These are phyloP conservation scores for Neurospora africana DNA, from an alignment of 495 filamentous ascomycete genomes.

Conservation along the genomic window DNA sequence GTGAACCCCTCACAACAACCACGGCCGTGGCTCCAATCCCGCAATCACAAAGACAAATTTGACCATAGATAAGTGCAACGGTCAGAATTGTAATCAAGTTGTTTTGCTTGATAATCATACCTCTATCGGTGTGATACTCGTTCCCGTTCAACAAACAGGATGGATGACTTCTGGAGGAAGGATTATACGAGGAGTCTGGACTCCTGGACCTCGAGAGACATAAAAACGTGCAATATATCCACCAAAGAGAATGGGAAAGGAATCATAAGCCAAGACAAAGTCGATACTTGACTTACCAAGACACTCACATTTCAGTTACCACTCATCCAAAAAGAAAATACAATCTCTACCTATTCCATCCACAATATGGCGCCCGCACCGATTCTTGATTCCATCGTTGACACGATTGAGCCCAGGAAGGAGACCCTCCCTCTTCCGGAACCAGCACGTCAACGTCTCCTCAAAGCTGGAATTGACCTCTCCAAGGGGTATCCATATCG, in stretches of 20 bases:
- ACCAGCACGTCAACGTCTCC: slow-evolving; percentile 42
- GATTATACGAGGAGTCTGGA: not conserved
- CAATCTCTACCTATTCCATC: not conserved
- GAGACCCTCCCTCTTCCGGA: slow-evolving; percentile 49
- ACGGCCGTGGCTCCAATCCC: not conserved
- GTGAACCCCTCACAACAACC: not conserved
- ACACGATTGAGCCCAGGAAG: slow-evolving; percentile 50
- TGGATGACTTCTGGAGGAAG: not conserved
- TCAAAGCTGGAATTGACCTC: slow-evolving; percentile 54
- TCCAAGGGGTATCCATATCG: slow-evolving; percentile 58
- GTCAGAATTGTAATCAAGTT: not conserved
- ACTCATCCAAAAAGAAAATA: not conserved
- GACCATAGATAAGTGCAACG: not conserved
- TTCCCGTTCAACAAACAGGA: not conserved
- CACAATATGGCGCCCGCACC: slow-evolving; percentile 33
- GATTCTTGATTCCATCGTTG: slow-evolving; percentile 49
- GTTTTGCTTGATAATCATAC: slow-evolving; percentile 4
- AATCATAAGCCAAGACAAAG: not conserved
- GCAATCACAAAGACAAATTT: not conserved
- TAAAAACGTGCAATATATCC: not conserved
- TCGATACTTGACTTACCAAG: not conserved
- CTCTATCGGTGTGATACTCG: not conserved
- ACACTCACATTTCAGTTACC: not conserved
- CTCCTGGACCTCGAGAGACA: not conserved
- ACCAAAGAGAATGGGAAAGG: not conserved